Evolutionary conservation across 2,329 filamentous ascomycete species (phyloP), one percentile per base, ranked within the genome.

Genomic region (Sclerotiophoma versabilis): DNA sequence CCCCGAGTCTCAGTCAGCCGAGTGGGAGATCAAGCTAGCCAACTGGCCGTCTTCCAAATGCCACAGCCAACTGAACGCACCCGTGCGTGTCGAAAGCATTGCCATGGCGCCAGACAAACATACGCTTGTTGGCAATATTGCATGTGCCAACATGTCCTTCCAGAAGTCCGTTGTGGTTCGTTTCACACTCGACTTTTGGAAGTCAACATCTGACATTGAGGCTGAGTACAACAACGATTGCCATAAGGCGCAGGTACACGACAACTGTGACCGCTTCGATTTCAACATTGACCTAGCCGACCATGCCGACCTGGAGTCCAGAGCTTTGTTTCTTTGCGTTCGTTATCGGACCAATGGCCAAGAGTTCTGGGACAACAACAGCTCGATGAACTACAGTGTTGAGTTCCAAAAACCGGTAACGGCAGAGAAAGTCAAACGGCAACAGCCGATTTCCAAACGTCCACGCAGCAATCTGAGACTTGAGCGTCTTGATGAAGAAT

Each of bases 181-280:
- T 43, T 99, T 99, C 75, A 99, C 95, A 0, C 84, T 97, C 41
- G 95, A 99, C 75, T 95, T 96, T 78, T 99, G 95, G 95, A 96
- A 96, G 82, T 99, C 95, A 0, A 96, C 93, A 0, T 99, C 95
- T 0, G 95, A 99, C 73, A 90, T 98, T 1, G 83, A 84, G 29
- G 93, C 91, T n/a, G 92, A 97, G 67, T 99, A 86, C 78, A 88
- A 87, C 72, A 85, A 90, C 58, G 90, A 95, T 76, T 84, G 93
- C 37, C 85, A 87, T 36, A 85, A 86, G 23, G 85, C 84, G 63
- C 85, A 89, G 34, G 80, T 79, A 3, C 79, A 84, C 19, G 82
- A 89, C 63, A 86, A 88, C 42, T 88, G 89, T 64, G 95, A 99
- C 74, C 86, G 91, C 32, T 99, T 99, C 79, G 91, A 88, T 70